Evolutionary conservation across 768 basidiomycete genomes (phyloP), one percentile per base, ranked within the genome.

Genomic region (Russula vinacea): DNA sequence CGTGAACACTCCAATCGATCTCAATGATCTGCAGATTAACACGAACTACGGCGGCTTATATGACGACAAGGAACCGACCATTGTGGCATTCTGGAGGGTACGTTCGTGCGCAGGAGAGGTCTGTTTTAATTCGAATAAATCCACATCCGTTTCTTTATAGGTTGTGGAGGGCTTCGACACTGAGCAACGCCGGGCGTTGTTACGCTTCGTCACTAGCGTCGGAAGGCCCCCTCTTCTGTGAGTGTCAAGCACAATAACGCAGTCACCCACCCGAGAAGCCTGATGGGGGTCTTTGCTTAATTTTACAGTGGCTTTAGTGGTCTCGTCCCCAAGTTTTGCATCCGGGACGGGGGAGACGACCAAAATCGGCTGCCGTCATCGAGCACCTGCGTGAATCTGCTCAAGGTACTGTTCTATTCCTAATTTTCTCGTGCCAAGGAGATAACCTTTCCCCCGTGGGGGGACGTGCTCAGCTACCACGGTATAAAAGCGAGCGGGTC

Each of bases 201-300:
- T 99, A 62, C 83, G 92, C 16, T 99, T 98, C 70, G 96, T 94
- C 22, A 98, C 97, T 19, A 93, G 91, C 67, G 94, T 93, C 70
- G 89, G 90, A 70, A 81, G 93, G 17, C 92, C 95, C 0, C 95
- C 94, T 0, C 76, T 98, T 32, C 78, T 95, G 87, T 92, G 68
- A 69, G 88, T 78, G 5, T 33, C 9, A 3, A 56, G 33, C 2
- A 29, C 22, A 11, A 24, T 0, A n/a, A 17, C 0, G 0, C 8
- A 22, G 32, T 14, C 19, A 22, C n/a, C 29, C 26, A 8, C 13
- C 5, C 8, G 22, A 58, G 13, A 39, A 19, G 11, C 10, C 39
- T 19, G 49, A 58, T 59, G 11, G 19, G 7, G 26, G 13, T 19
- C 22, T 42, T 49, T 4, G 14, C 1, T 17, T 4, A 0, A 10